A percentile compares a stretch with the other conserved stretches of the same genome.
phyloP scores from a whole-genome alignment of 177 flowering plant species.

The Vitis hybrid region DNA sequence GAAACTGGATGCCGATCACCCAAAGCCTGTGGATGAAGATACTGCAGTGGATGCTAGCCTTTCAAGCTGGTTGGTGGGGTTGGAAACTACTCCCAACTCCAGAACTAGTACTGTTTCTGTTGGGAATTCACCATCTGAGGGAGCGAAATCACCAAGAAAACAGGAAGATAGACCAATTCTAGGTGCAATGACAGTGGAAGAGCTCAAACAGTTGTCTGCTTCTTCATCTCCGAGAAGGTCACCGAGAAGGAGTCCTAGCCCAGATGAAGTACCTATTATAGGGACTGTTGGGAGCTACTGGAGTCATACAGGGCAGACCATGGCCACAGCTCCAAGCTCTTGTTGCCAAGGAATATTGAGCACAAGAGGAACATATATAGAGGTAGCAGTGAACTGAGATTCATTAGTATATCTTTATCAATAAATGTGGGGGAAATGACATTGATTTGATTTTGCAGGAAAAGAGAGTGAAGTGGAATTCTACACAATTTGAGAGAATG shows the following conservation, averaged over 20 bases:
- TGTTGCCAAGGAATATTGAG: conserved; percentile 12
- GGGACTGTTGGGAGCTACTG: conserved; percentile 47
- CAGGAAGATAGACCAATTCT: conserved; percentile 25
- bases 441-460: conserved; percentile 16
- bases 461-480: conserved; percentile 12
- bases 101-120: conserved; percentile 14
- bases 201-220: conserved; percentile 16
- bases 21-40: conserved; percentile 12
- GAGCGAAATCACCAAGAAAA: conserved; percentile 3
- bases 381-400: conserved; percentile 15
- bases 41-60: conserved; percentile 41
- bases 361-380: conserved; percentile 4
- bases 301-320: conserved; percentile 28
- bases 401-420: neutral
- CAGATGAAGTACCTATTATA: conserved; percentile 25
- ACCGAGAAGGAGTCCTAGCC: conserved; percentile 13
- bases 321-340: conserved; percentile 16
- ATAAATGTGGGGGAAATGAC: too few species aligned
- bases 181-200: conserved; percentile 28
- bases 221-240: conserved; percentile 18
- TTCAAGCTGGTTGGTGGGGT: conserved; percentile 41
- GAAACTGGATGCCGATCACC: conserved; percentile 2
- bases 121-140: conserved; percentile 17
- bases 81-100: conserved; percentile 21
- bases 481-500: conserved; percentile 17